These are phyloP conservation scores for Coemansia sp. DNA, from an alignment of 192 early-diverging fungal species.

Conservation along the genomic window DNA sequence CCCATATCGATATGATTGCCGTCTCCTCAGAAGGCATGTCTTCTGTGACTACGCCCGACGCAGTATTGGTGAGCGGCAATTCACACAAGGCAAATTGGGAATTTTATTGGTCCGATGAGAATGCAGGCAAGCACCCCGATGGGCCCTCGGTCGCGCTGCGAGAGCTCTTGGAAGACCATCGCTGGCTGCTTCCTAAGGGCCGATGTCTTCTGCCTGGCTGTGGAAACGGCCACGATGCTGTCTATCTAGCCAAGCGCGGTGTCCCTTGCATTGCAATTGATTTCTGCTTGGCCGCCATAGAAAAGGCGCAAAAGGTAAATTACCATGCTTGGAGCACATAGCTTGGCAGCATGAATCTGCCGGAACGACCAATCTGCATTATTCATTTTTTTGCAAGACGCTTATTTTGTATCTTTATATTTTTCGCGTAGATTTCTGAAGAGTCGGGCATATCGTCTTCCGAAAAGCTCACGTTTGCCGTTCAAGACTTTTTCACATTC, in stretches of 20 bases:
- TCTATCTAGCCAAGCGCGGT: slow-evolving; percentile 60
- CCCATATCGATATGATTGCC: too few species aligned
- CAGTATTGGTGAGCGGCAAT: slow-evolving; percentile 1
- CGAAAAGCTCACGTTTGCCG: slow-evolving; percentile 32
- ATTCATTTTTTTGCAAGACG: background rate
- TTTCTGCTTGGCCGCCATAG: slow-evolving; percentile 61
- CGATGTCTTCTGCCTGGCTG: slow-evolving; percentile 47
- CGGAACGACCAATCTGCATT: too few species aligned
- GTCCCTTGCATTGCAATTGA: slow-evolving; percentile 62
- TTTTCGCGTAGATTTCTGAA: slow-evolving; percentile 23
- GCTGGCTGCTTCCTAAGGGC: slow-evolving; percentile 47
- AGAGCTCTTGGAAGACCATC: slow-evolving; percentile 41
- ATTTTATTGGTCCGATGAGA: slow-evolving; percentile 26
- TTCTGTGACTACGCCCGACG: background rate
- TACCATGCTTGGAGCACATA: background rate
- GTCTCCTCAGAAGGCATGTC: slow-evolving; percentile 31
- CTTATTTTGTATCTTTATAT: background rate
- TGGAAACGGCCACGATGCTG: slow-evolving; percentile 69
- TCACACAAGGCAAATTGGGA: slow-evolving; percentile 27
- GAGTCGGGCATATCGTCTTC: slow-evolving; percentile 6
- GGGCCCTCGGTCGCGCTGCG: slow-evolving; percentile 37
- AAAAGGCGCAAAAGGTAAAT: slow-evolving; percentile 34
- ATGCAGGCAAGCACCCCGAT: slow-evolving; percentile 13
- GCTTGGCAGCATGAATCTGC: too few species aligned
- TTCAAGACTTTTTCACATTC: slow-evolving; percentile 38